Evolutionary conservation across 225 moss, liverwort and hornwort species (phyloP), one percentile per base, ranked within the genome.

Genomic region (Takakia lepidozioides): DNA sequence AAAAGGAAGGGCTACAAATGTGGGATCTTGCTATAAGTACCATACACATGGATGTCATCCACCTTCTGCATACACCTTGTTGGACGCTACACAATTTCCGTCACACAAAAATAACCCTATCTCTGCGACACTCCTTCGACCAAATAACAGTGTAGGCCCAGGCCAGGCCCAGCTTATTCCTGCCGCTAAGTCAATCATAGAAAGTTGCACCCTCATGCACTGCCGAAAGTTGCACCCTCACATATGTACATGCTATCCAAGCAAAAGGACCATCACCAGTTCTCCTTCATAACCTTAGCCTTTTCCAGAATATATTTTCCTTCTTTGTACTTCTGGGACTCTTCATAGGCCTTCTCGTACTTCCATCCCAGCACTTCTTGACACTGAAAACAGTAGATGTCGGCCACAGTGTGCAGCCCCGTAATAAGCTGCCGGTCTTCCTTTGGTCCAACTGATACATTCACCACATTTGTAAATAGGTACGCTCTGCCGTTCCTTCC

Each of bases 281-380:
- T 82, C 57, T 98, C 95, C 59, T 85, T 90, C 95, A 98, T 98
- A 46, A 98, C 87, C 64, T 85, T 87, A 9, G 95, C 90, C 50
- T 83, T 98, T 64, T 98, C 95, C 39, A 98, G 90, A 40, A 98
- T 90, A 19, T 68, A 98, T 38, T 98, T 98, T 8, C 95, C 95
- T 73, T 98, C 95, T 61, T 98, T 98, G 65, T 98, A 98, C 64
- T 90, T 98, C 69, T 98, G 90, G 7, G 82, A 48, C 60, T 98
- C 90, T 26, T 98, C 95, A 32, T 82, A 98, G 1, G 95, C 95
- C 59, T 76, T 98, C 46, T 98, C 95, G 29, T 98, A 98, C 57
- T 98, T 98, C 95, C 95, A 98, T 20, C 95, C 95, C 24, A 98
- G 65, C 47, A 90, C 82, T 66, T 98, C 90, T 60, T 87, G 80